Percentiles rank a stretch among this genome's conserved stretches.
These are phyloP conservation scores for Salisapilia sapeloensis DNA, from an alignment of 352 stramenopile species.

Conservation along the genomic window DNA sequence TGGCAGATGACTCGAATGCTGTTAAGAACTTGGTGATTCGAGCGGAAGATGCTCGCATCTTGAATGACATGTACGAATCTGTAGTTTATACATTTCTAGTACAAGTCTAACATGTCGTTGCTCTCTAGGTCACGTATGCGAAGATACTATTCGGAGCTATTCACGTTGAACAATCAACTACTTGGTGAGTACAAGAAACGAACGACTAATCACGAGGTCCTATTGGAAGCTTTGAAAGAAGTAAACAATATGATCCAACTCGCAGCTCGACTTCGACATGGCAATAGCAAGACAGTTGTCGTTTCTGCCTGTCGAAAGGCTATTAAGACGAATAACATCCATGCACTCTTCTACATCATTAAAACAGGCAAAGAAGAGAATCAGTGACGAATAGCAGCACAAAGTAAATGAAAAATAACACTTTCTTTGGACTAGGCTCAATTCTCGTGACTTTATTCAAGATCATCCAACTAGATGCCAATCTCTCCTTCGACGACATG, in stretches of 20 bases:
- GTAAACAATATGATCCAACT: constrained; percentile 88
- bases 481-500: too few species aligned
- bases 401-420: too few species aligned
- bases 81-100: neutral
- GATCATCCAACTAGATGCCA: too few species aligned
- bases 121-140: constrained; percentile 46
- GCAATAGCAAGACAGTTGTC: constrained; percentile 65
- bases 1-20: constrained; percentile 85
- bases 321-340: constrained; percentile 84
- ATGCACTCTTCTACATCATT: constrained; percentile 74
- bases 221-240: constrained; percentile 83
- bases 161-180: constrained; percentile 82
- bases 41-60: constrained; percentile 83
- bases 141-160: constrained; percentile 82
- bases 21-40: constrained; percentile 85
- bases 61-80: constrained; percentile 79
- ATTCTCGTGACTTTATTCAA: too few species aligned
- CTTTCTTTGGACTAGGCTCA: too few species aligned
- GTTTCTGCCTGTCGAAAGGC: constrained; percentile 73
- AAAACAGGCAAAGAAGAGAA: constrained; percentile 74
- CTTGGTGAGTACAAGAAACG: constrained; percentile 86
- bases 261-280: constrained; percentile 73
- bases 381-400: constrained; percentile 15
- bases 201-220: constrained; percentile 80
- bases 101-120: neutral